Evolutionary conservation across 1,284 basidiomycete genomes (phyloP).

Genomic region (Athelia sp.): DNA sequence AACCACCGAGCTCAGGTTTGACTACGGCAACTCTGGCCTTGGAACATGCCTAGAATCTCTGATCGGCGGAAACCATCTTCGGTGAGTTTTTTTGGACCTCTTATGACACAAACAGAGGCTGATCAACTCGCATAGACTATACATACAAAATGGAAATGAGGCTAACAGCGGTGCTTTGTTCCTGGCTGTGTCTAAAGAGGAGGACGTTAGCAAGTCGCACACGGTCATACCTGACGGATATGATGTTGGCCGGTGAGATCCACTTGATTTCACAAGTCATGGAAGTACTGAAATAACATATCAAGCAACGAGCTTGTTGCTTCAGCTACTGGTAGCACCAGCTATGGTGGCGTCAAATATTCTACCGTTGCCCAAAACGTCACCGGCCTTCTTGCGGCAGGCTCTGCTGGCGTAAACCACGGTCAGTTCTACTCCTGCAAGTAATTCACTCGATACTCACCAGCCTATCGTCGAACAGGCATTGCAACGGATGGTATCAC

Average conservation of each 20-base stretch:
- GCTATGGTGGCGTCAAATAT: constrained; percentile 43
- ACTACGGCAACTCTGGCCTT: constrained; percentile 39
- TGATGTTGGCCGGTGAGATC: constrained; percentile 37
- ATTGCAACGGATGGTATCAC: constrained; percentile 46
- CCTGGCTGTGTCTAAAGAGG: constrained; percentile 61
- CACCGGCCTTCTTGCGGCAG: constrained; percentile 46
- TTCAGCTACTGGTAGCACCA: constrained; percentile 36
- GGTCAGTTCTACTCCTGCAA: neutral
- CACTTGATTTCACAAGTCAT: neutral
- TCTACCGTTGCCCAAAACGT: constrained; percentile 38
- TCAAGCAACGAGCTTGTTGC: constrained; percentile 39
- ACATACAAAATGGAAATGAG: constrained; percentile 50
- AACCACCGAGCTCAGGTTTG: constrained; percentile 54
- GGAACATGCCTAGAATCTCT: constrained; percentile 63
- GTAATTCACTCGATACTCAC: too few species aligned
- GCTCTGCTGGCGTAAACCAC: constrained; percentile 44
- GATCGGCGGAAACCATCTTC: constrained; percentile 63
- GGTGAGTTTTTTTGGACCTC: constrained; percentile 24
- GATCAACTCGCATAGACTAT: constrained; percentile 30
- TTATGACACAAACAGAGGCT: neutral
- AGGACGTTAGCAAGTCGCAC: constrained; percentile 39
- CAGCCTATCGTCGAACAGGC: constrained; percentile 17
- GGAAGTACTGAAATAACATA: constrained; percentile 13
- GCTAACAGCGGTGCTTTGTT: constrained; percentile 59
- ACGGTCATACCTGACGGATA: constrained; percentile 52